These are phyloP conservation scores for Candida endomychidarum DNA, from an alignment of 805 yeast genomes.

Conservation along the genomic window DNA sequence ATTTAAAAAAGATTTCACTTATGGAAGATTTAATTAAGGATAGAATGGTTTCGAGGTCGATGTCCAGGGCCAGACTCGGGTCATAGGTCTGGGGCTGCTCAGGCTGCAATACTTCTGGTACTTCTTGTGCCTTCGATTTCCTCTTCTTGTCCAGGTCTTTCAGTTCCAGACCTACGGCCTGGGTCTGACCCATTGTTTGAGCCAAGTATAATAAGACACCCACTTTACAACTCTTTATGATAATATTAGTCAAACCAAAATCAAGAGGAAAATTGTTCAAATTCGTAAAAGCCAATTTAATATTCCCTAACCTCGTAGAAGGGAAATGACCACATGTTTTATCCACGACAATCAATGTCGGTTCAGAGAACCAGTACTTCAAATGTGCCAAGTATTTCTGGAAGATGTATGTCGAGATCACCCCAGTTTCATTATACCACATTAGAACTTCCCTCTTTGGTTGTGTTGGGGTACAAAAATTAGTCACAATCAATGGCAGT, in stretches of 20 bases:
- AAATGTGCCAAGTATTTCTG: conserved; percentile 18
- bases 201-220: background rate
- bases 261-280: conserved; percentile 10
- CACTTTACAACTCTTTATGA: conserved; percentile 2
- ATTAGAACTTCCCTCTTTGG: too few relatives aligned
- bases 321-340: conserved; percentile 16
- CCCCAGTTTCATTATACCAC: conserved; percentile 17
- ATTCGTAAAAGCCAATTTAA: conserved; percentile 9
- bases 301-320: conserved; percentile 1
- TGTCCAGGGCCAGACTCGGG: background rate
- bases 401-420: conserved; percentile 19
- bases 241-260: conserved; percentile 9
- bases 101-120: too few relatives aligned
- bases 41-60: conserved; percentile 8
- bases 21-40: background rate
- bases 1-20: conserved; percentile 7
- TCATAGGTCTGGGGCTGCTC: too few relatives aligned
- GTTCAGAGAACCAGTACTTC: conserved; percentile 16
- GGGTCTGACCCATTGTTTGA: background rate
- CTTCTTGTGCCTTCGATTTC: too few relatives aligned
- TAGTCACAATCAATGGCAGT: conserved; percentile 23
- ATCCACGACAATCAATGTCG: too few relatives aligned
- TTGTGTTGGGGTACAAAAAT: too few relatives aligned
- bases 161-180: too few relatives aligned
- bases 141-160: too few relatives aligned